These are phyloP conservation scores for Erysimum cheiranthoides DNA, from an alignment of 345 rosid genomes.

Conservation along the genomic window DNA sequence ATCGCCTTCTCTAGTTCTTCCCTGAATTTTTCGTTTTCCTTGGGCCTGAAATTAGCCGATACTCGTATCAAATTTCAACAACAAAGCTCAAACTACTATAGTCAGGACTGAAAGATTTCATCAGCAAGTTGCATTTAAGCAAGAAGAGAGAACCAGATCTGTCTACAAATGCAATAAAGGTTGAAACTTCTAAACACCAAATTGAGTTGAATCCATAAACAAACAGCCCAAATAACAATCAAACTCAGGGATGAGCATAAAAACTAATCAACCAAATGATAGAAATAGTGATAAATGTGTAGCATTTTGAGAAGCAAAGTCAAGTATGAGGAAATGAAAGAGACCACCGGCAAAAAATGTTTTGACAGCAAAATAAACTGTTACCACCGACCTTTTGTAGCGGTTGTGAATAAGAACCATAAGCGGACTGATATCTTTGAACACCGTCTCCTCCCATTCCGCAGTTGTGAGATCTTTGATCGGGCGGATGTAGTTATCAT, in stretches of 20 bases:
- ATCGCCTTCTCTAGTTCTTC: slow-evolving; percentile 82
- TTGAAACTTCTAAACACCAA: slow-evolving; percentile 10
- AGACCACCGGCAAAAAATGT: slow-evolving; percentile 6
- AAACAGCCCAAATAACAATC: neutral
- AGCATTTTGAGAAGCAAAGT: slow-evolving; percentile 1
- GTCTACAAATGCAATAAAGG: neutral
- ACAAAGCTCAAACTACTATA: slow-evolving; percentile 21
- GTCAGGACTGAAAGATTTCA: slow-evolving; percentile 1
- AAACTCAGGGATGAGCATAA: neutral
- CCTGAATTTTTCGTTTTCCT: slow-evolving; percentile 65
- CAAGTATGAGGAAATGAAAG: neutral
- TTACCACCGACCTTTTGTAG: slow-evolving; percentile 64
- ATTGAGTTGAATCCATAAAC: slow-evolving; percentile 21
- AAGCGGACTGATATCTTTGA: slow-evolving; percentile 88
- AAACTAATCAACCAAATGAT: neutral
- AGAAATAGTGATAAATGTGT: neutral
- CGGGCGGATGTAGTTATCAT: slow-evolving; percentile 88
- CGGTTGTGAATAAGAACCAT: slow-evolving; percentile 89
- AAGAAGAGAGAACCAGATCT: neutral
- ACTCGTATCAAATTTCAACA: slow-evolving; percentile 14
- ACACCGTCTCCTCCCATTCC: slow-evolving; percentile 89
- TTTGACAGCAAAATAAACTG: neutral
- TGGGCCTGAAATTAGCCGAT: slow-evolving; percentile 58
- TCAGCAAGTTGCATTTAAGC: neutral
- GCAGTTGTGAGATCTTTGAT: slow-evolving; percentile 77